These are phyloP conservation scores for Coemansia sp. DNA, from an alignment of 192 early-diverging fungal genomes.

Conservation along the genomic window DNA sequence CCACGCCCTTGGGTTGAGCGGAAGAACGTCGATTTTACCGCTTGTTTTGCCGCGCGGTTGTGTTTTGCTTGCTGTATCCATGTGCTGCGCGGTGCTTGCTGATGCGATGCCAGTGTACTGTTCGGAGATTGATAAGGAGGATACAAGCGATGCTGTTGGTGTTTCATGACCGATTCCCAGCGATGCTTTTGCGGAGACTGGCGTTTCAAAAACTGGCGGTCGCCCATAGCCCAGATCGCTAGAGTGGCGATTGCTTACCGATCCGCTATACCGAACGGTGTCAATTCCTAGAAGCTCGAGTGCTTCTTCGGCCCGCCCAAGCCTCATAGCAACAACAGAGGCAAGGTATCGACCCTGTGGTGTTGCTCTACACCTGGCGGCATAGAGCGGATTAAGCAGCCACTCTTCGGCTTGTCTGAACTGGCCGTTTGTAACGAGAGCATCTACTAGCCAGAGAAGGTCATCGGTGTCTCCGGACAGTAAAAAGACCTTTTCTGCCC, in stretches of 20 bases:
- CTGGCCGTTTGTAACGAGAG: slow-evolving; percentile 52
- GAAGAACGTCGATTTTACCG: background rate
- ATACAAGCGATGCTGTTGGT: slow-evolving; percentile 1
- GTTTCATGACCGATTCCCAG: too few species aligned
- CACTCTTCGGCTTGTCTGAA: slow-evolving; percentile 52
- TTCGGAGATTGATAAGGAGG: background rate
- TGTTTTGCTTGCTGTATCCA: background rate
- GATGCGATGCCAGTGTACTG: background rate
- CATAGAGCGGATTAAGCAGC: slow-evolving; percentile 27
- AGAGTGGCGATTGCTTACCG: background rate
- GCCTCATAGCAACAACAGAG: slow-evolving; percentile 46
- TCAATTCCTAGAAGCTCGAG: slow-evolving; percentile 32
- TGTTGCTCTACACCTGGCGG: slow-evolving; percentile 16
- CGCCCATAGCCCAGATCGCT: background rate
- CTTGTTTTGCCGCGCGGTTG: background rate
- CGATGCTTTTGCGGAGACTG: background rate
- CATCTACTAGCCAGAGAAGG: slow-evolving; percentile 48
- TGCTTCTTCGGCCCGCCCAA: slow-evolving; percentile 51
- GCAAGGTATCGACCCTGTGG: slow-evolving; percentile 40
- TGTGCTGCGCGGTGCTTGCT: background rate
- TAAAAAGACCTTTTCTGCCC: slow-evolving; percentile 48
- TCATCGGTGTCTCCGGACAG: slow-evolving; percentile 35
- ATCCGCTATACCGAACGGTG: background rate
- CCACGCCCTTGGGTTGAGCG: slow-evolving; percentile 36
- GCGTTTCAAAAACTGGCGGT: slow-evolving; percentile 1